phyloP scores from a whole-genome alignment of 1,284 basidiomycete species.

The Ceratobasidium sp. region DNA sequence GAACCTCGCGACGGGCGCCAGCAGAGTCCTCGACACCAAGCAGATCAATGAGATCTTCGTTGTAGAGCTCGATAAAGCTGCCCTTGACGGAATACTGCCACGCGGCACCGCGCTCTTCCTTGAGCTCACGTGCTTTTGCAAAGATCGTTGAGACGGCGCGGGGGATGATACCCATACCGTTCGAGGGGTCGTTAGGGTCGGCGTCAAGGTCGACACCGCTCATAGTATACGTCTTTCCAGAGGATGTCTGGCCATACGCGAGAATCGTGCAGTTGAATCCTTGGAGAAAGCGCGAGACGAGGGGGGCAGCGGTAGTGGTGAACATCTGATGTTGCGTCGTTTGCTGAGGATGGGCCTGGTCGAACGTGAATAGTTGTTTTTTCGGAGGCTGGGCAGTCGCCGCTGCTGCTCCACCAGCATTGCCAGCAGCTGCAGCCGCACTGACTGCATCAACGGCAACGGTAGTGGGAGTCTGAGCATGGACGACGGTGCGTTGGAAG shows the following conservation, averaged over 20 bases:
- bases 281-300: constrained; percentile 90
- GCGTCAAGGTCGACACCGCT: constrained; percentile 88
- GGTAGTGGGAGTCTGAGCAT: constrained; percentile 72
- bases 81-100: constrained; percentile 83
- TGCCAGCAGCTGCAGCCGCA: constrained; percentile 50
- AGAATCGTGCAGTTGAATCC: constrained; percentile 98
- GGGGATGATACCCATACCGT: constrained; percentile 93
- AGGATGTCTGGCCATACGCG: constrained; percentile 97
- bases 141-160: constrained; percentile 95
- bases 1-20: constrained; percentile 80
- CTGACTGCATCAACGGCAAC: constrained; percentile 76
- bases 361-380: constrained; percentile 92
- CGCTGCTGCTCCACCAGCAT: constrained; percentile 67
- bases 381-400: constrained; percentile 61
- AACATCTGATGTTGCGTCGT: constrained; percentile 89
- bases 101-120: constrained; percentile 74
- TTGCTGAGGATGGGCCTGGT: constrained; percentile 88
- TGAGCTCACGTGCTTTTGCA: constrained; percentile 75
- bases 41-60: constrained; percentile 94
- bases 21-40: constrained; percentile 74
- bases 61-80: constrained; percentile 97
- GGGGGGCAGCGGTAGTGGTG: constrained; percentile 81
- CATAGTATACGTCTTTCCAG: constrained; percentile 98
- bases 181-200: constrained; percentile 76
- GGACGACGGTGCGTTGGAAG: constrained; percentile 91